phyloP scores from a whole-genome alignment of 2,329 filamentous ascomycete species.

The Colletotrichum nymphaeae region DNA sequence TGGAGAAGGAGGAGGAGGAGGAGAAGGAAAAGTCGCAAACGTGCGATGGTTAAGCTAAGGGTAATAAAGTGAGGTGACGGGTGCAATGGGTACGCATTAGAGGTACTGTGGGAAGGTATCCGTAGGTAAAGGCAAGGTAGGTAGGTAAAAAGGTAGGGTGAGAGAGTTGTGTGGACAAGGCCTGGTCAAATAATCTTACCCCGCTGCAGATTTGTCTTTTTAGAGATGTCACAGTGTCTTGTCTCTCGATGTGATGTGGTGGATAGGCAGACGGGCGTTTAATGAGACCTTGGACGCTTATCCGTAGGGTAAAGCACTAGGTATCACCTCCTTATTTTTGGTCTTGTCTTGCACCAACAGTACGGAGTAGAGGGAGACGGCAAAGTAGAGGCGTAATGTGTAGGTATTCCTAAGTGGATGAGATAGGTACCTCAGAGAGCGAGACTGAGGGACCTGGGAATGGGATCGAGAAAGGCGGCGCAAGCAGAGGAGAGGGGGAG shows the following conservation, averaged over 20 bases:
- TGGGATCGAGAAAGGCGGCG: not conserved
- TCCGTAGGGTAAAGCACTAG: no score
- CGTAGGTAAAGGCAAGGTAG: no score
- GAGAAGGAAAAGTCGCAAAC: not conserved
- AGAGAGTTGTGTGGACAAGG: no score
- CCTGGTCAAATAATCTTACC: slow-evolving; percentile 5
- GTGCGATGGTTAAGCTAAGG: not conserved
- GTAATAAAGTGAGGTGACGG: not conserved
- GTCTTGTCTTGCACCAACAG: not conserved
- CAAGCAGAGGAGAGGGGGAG: slow-evolving; percentile 4
- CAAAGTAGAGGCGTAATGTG: not conserved
- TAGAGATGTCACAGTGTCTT: not conserved
- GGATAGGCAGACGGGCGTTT: not conserved
- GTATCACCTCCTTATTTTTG: not conserved
- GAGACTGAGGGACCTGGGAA: slow-evolving; percentile 1
- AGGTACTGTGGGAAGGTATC: no score
- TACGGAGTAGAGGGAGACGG: not conserved
- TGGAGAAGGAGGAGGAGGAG: not conserved
- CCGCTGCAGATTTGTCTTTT: slow-evolving; percentile 16
- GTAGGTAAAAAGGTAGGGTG: no score
- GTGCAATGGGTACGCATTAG: not conserved
- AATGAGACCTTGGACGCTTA: not conserved
- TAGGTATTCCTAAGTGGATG: no score
- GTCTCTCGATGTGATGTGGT: not conserved
- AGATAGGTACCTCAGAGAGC: not conserved